Conservation (phyloP, 2,329 filamentous ascomycete species). For the Blumeria hordei region DNA sequence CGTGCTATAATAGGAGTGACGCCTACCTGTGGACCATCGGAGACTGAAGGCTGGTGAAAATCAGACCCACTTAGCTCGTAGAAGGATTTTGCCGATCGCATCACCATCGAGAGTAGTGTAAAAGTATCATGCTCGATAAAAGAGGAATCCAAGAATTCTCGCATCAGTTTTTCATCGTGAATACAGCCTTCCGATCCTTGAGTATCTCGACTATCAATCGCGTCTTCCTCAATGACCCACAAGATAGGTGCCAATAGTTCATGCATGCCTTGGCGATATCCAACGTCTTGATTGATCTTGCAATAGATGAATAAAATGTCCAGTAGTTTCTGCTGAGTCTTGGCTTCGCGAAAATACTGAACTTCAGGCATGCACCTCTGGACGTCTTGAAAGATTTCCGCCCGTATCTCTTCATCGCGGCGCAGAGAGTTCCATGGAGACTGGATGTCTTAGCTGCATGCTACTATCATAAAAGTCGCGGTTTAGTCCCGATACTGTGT, state of each 20-base stretch:
- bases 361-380: conserved; percentile 78
- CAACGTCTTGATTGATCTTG: conserved; percentile 67
- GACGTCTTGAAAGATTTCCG: conserved; percentile 86
- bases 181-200: conserved; percentile 13
- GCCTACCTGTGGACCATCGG: conserved; percentile 13
- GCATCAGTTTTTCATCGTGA: conserved; percentile 18
- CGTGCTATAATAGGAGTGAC: conserved; percentile 58
- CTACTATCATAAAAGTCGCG: not conserved
- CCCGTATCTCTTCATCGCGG: conserved; percentile 58
- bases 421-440: conserved; percentile 80
- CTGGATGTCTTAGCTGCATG: conserved; percentile 28
- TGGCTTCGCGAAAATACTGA: conserved; percentile 60
- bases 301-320: conserved; percentile 88
- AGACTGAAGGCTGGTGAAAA: conserved; percentile 6
- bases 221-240: conserved; percentile 63
- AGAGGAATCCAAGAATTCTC: conserved; percentile 41
- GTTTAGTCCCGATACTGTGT: conserved; percentile 3
- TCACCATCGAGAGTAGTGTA: conserved; percentile 59
- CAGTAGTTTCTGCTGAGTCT: conserved; percentile 57
- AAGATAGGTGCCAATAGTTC: conserved; percentile 78
- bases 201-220: conserved; percentile 28
- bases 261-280: conserved; percentile 97
- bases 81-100: conserved; percentile 68
- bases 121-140: conserved; percentile 85
- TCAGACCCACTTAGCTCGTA: conserved; percentile 37